Evolutionary conservation across 2,329 filamentous ascomycete genomes (phyloP).

Genomic region (Fusarium papillatum): DNA sequence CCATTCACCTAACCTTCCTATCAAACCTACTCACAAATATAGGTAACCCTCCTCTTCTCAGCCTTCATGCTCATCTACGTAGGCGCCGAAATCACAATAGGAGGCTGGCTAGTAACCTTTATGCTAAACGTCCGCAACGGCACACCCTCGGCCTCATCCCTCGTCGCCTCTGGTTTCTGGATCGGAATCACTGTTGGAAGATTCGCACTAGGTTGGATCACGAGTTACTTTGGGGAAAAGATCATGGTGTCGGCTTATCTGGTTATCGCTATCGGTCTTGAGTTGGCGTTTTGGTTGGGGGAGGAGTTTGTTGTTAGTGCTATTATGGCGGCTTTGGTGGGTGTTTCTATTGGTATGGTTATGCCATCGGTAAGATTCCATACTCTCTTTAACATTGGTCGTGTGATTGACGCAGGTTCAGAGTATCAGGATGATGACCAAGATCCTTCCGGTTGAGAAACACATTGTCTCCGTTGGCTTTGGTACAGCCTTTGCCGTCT

Average conservation of each 20-base stretch:
- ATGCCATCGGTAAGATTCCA: background rate
- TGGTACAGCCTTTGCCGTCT: background rate
- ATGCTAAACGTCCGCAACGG: constrained; percentile 9
- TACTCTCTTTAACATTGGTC: too few species aligned
- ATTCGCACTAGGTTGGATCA: background rate
- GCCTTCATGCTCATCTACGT: constrained; percentile 2
- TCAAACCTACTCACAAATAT: background rate
- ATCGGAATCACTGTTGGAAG: background rate
- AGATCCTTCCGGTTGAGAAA: background rate
- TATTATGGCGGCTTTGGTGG: background rate
- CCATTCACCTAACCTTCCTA: background rate
- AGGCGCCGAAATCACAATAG: background rate
- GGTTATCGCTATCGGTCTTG: background rate
- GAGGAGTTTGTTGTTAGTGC: background rate
- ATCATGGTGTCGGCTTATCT: background rate
- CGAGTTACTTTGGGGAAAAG: background rate
- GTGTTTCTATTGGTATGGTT: background rate
- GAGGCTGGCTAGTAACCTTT: constrained; percentile 5
- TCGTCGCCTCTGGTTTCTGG: constrained; percentile 9
- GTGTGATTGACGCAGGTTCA: background rate
- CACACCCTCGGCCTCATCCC: background rate
- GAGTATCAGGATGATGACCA: constrained; percentile 1
- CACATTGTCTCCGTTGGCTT: background rate
- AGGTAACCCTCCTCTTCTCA: background rate
- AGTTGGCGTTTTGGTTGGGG: background rate